Evolutionary conservation across 768 basidiomycete species (phyloP), one percentile per base, ranked within the genome.

Genomic region (Amanita rimosa): DNA sequence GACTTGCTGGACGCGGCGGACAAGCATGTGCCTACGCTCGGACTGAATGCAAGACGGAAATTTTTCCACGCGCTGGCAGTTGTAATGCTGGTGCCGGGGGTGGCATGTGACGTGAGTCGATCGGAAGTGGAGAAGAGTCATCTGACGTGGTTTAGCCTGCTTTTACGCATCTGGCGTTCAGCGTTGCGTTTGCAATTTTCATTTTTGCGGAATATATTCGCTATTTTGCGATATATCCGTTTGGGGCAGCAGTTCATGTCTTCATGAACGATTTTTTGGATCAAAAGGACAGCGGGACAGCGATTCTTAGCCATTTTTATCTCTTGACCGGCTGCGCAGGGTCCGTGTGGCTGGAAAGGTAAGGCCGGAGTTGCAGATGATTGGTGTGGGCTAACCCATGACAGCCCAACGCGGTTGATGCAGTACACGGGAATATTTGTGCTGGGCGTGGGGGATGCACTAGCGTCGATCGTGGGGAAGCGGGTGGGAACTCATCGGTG

Each of bases 221-320:
- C 51, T 99, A 97, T 66, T 99, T 98, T 65, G 96, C 96, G 33
- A 78, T 99, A 43, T 97, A 96, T 67, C 96, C 96, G 3, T 88
- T 97, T 57, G 92, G 93, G 11, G 94, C 88, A 8, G 71, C 80
- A 9, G 80, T 99, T 16, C 96, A 99, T 66, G 68, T 97, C 48
- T 99, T 99, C 65, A 82, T 99, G 80, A 88, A 86, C 67, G 96
- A 99, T 62, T 99, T 99, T 60, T 70, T 98, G 62, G 96, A 99
- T 67, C 76, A 84, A 57, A 89, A 90, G 67, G 96, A 99, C 64
- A 76, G 83, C 44, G 96, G 96, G 3, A 95, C 94, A 9, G 96
- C 93, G 22, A 94, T 99, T 57, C 65, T 99, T 55, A 94, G 92
- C 58, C 96, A 99, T 66, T 99, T 99, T 61, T 99, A 97, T 67